phyloP scores from a whole-genome alignment of 2,329 filamentous ascomycete species.

The Colletotrichum euphorbiae region DNA sequence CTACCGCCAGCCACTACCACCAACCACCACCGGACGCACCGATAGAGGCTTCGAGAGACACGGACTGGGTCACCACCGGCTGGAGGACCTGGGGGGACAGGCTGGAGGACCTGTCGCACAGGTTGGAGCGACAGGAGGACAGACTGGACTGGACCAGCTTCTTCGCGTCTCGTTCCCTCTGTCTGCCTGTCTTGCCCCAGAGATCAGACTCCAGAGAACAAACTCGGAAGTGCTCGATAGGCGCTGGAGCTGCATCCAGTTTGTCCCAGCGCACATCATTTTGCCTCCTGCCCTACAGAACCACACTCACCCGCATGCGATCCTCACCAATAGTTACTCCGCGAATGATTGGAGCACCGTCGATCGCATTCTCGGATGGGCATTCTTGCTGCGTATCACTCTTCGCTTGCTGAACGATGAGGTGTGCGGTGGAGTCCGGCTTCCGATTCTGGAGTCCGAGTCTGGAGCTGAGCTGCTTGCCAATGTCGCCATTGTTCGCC shows the following conservation, averaged over 20 bases:
- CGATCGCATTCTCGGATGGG: not conserved
- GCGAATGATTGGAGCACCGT: slow-evolving; percentile 13
- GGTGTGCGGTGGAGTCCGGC: slow-evolving; percentile 21
- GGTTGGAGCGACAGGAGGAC: not conserved
- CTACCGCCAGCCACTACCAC: not conserved
- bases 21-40: slow-evolving; percentile 18
- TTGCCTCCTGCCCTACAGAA: slow-evolving; percentile 30
- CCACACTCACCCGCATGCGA: slow-evolving; percentile 22
- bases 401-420: slow-evolving; percentile 32
- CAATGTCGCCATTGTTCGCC: slow-evolving; percentile 21
- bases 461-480: slow-evolving; percentile 3
- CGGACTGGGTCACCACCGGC: too few relatives aligned
- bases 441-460: slow-evolving; percentile 19
- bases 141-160: not conserved
- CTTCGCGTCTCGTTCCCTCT: not conserved
- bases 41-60: slow-evolving; percentile 24
- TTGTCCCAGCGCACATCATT: slow-evolving; percentile 32
- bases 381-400: slow-evolving; percentile 11
- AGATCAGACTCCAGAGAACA: slow-evolving; percentile 7
- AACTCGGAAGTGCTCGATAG: not conserved
- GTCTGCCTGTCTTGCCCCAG: not conserved
- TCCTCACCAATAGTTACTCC: not conserved
- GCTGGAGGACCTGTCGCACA: not conserved
- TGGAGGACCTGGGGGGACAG: not conserved
- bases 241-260: slow-evolving; percentile 26